Conservation (phyloP, 768 basidiomycete genomes). For the Kwoniella shandongensis region DNA sequence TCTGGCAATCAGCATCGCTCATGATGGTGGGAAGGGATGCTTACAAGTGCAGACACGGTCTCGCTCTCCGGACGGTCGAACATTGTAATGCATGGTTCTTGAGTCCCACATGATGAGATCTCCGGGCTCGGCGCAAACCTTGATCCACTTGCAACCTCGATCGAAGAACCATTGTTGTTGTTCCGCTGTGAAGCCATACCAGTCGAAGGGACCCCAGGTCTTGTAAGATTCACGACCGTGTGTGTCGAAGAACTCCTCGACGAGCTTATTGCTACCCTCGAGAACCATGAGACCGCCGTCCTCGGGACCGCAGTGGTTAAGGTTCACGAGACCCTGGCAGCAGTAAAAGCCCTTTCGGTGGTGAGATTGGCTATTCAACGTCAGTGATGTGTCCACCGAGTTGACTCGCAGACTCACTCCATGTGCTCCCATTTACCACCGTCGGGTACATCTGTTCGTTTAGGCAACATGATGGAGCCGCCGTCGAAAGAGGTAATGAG, state of each 20-base stretch:
- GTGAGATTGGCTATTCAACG: constrained; percentile 10
- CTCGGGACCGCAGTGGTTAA: constrained; percentile 34
- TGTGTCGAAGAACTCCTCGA: constrained; percentile 25
- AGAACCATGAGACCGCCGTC: constrained; percentile 50
- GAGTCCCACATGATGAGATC: constrained; percentile 50
- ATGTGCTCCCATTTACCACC: constrained; percentile 31
- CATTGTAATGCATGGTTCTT: constrained; percentile 40
- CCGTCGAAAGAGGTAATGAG: constrained; percentile 43
- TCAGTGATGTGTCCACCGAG: background rate
- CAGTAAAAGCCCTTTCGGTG: constrained; percentile 30
- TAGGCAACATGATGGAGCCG: constrained; percentile 34
- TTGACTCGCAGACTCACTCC: constrained; percentile 14
- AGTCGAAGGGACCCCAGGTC: constrained; percentile 28
- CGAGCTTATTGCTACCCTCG: constrained; percentile 35
- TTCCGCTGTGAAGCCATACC: constrained; percentile 33
- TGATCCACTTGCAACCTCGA: constrained; percentile 43
- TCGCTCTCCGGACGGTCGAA: constrained; percentile 29
- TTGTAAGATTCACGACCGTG: constrained; percentile 20
- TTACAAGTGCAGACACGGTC: constrained; percentile 39
- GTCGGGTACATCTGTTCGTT: constrained; percentile 19
- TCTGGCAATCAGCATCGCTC: background rate
- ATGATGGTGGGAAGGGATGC: background rate
- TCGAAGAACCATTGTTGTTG: constrained; percentile 45
- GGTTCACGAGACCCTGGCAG: constrained; percentile 31
- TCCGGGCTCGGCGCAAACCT: constrained; percentile 44